Evolutionary conservation across 1,284 basidiomycete species (phyloP).

Genomic region (Trametes polyzona): DNA sequence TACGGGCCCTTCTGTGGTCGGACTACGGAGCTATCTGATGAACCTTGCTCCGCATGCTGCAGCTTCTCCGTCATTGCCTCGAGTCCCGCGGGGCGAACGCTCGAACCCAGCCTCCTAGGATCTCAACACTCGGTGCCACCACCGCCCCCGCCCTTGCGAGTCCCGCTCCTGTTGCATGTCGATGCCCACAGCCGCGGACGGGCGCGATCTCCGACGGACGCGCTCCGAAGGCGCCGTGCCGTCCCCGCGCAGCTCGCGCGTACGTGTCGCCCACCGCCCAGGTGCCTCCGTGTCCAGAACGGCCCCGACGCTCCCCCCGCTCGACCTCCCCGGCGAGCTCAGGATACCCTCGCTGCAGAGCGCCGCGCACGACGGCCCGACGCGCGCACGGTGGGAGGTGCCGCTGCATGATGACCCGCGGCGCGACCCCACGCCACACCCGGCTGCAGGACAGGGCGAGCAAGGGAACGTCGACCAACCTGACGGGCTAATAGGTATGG

Average conservation of each 20-base stretch:
- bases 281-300: not conserved
- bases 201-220: slow-evolving; percentile 14
- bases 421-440: not conserved
- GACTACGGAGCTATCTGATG: not conserved
- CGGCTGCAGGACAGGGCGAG: not conserved
- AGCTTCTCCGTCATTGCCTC: not conserved
- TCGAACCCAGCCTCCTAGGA: not conserved
- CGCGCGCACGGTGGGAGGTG: slow-evolving; percentile 5
- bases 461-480: not conserved
- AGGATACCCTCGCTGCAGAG: not conserved
- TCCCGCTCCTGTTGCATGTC: not conserved
- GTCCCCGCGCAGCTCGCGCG: slow-evolving; percentile 1
- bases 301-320: slow-evolving; percentile 1
- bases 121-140: not conserved
- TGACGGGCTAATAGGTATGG: slow-evolving; percentile 13
- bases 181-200: not conserved
- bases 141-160: not conserved
- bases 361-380: not conserved
- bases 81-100: no score
- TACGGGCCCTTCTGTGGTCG: not conserved
- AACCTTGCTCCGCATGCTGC: not conserved
- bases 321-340: slow-evolving; percentile 6
- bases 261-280: slow-evolving; percentile 11
- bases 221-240: slow-evolving; percentile 13
- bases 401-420: slow-evolving; percentile 12